Conservation (phyloP, 805 yeast species). For the Scheffersomyces lignosus region DNA sequence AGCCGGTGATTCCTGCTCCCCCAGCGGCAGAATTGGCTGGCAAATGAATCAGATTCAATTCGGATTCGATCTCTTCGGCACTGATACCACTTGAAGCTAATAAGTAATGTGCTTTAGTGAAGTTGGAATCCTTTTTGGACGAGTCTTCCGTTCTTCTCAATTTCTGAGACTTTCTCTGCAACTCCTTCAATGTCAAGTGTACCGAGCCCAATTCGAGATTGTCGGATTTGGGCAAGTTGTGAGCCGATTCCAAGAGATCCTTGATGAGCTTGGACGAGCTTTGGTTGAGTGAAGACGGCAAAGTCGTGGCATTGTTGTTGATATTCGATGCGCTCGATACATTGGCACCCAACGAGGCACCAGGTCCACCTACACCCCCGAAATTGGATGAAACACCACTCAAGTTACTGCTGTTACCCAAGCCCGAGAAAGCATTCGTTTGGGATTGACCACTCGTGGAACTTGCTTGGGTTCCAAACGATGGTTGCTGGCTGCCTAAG, state of each 20-base stretch:
- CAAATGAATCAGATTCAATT: conserved; percentile 15
- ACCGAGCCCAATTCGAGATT: conserved; percentile 73
- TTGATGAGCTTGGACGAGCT: conserved; percentile 41
- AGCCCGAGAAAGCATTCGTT: too few species aligned
- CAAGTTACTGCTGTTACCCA: too few species aligned
- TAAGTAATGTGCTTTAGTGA: conserved; percentile 80
- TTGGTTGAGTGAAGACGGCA: too few species aligned
- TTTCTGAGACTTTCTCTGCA: conserved; percentile 63
- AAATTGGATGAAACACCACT: too few species aligned
- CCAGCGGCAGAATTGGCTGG: conserved; percentile 2
- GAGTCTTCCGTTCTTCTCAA: conserved; percentile 44
- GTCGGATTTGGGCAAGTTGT: conserved; percentile 63
- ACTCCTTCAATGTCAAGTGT: conserved; percentile 76
- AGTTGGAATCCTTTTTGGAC: conserved; percentile 36
- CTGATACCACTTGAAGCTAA: conserved; percentile 82
- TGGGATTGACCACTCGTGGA: too few species aligned
- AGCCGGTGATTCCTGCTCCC: not conserved
- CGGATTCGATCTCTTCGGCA: conserved; percentile 17
- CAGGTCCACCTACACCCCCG: too few species aligned
- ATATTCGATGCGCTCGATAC: not conserved
- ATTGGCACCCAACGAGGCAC: conserved; percentile 2
- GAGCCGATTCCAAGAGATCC: conserved; percentile 76
- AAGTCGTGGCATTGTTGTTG: conserved; percentile 6
- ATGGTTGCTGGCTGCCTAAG: too few species aligned
- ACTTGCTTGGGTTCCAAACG: too few species aligned